phyloP scores from a whole-genome alignment of 2,329 filamentous ascomycete species.

The Leptosphaerulina australis region DNA sequence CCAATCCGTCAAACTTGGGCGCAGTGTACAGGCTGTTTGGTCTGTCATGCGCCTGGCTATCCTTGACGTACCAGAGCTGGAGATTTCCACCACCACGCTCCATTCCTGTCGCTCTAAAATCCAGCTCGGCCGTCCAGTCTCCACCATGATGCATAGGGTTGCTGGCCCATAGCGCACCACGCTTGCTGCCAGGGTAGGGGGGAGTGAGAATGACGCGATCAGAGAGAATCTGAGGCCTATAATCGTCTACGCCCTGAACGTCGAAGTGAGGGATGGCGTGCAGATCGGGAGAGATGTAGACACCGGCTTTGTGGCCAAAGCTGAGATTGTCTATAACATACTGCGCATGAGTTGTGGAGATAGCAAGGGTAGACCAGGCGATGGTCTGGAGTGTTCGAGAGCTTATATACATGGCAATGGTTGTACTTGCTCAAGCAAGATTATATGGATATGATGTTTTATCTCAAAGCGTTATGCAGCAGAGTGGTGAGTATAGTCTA shows the following conservation, averaged over 20 bases:
- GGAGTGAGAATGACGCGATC: slow-evolving; percentile 94
- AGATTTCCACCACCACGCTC: slow-evolving; percentile 87
- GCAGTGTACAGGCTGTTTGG: slow-evolving; percentile 83
- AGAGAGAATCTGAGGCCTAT: slow-evolving; percentile 69
- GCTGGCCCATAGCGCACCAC: slow-evolving; percentile 82
- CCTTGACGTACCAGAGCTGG: slow-evolving; percentile 87
- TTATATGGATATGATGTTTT: background rate
- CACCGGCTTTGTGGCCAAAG: slow-evolving; percentile 71
- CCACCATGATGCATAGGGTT: slow-evolving; percentile 61
- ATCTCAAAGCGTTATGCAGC: background rate
- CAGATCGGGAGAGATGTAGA: slow-evolving; percentile 69
- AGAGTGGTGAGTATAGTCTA: background rate
- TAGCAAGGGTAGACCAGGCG: slow-evolving; percentile 51
- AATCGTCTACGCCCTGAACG: slow-evolving; percentile 59
- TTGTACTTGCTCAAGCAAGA: background rate
- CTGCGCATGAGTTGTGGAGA: slow-evolving; percentile 64
- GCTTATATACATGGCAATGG: slow-evolving; percentile 42
- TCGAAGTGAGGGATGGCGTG: slow-evolving; percentile 62
- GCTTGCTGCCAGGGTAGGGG: slow-evolving; percentile 80
- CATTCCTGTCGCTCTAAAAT: slow-evolving; percentile 85
- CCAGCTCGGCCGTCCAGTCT: slow-evolving; percentile 83
- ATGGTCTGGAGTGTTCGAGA: slow-evolving; percentile 50
- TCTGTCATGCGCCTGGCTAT: slow-evolving; percentile 69
- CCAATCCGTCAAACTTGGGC: slow-evolving; percentile 86
- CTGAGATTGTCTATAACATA: slow-evolving; percentile 74